Base-by-base conservation (phyloP, 805 yeast genomes). In the Candida oleophila region DNA sequence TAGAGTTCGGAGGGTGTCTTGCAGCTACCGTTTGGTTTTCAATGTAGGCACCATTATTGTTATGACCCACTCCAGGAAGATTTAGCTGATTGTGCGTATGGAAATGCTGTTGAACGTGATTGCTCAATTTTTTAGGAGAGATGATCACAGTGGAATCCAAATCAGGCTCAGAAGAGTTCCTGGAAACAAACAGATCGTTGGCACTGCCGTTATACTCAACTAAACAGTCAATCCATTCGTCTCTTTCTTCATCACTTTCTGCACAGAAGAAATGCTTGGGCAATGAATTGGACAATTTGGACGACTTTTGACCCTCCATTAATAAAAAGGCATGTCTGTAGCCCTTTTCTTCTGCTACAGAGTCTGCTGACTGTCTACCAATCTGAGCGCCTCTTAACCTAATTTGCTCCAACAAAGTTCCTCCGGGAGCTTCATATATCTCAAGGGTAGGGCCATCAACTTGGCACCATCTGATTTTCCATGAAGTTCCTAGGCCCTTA, bases 181-280 rank as follows among this genome's bases (percentile, higher is more conserved):
- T 25, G 14, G 50, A 25, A 15, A 32, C 48, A 22, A 28, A 22
- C 33, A 25, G 18, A 15, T 25, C 47, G 18, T 20, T 44, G 30
- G 30, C 30, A 15, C 40, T 22, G 21, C 66, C 69, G 22, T 62
- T 60, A 42, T 58, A 62, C 42, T 69, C 73, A 11, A 73, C 61
- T 55, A 73, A 61, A 1, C 62, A 53, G 19, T 77, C 73, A 7
- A 87, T 78, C 94, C 95, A 87, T 8, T 68, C 68, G 55, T 85
- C 91, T 47, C 92, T 75, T 57, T 89, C 96, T 22, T 73, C 76
- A 39, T 85, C 85, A 7, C 85, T 81, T 60, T 90, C 96, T 2
- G 94, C 85, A 63, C 95, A 88, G 44, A 89, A 77, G 43, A 80
- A 76, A 56, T 85, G 88, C 52, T 76, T 82, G 1, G 79, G 77